Evolutionary conservation across 129 eudicot species (phyloP), one percentile per base, ranked within the genome.

Genomic region (Flaveria brownii): DNA sequence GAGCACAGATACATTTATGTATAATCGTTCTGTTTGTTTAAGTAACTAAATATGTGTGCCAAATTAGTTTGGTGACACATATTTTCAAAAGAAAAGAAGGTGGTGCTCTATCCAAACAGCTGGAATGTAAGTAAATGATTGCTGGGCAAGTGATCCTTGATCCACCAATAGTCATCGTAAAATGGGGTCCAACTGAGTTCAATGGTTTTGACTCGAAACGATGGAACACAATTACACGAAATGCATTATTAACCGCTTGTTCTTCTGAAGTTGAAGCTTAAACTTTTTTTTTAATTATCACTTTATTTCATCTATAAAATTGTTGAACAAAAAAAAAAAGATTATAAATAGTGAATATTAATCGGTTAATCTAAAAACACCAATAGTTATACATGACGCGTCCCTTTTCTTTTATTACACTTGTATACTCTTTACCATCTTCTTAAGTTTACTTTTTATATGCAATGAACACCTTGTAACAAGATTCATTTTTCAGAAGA

Each of bases 121-220:
- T 16, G 46, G 36, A 67, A 39, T 22, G 59, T 10, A 68, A 72
- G 33, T 26, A 14, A 65, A 77, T 68, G 75, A 54, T 64, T 11
- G 70, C 30, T 17, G 65, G 10, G 72, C 73, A 77, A 68, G 68
- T 68, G 81, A 68, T 52, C 68, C 23, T 55, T 54, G 69, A 77
- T 68, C 81, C 60, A 68, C 81, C 75, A 77, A 68, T 56, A 30
- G 52, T 30, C 14, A 51, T 65, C 7, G 39, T 30, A 54, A 65
- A 30, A 55, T 23, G 66, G 69, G 81, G 68, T 16, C 69, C 75
- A 12, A 45, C 16, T n/a, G 68, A 45, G 46, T 15, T 18, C 66
- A 56, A 36, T 15, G 49, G 4, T 52, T 65, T 51, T 66, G 73
- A 65, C 80, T 66, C 68, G 41, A 72, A 50, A 76, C 55, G 16